A percentile compares a stretch with the other conserved stretches of the same genome.
phyloP scores from a whole-genome alignment of 768 basidiomycete species.

The Amanita fuliginea region DNA sequence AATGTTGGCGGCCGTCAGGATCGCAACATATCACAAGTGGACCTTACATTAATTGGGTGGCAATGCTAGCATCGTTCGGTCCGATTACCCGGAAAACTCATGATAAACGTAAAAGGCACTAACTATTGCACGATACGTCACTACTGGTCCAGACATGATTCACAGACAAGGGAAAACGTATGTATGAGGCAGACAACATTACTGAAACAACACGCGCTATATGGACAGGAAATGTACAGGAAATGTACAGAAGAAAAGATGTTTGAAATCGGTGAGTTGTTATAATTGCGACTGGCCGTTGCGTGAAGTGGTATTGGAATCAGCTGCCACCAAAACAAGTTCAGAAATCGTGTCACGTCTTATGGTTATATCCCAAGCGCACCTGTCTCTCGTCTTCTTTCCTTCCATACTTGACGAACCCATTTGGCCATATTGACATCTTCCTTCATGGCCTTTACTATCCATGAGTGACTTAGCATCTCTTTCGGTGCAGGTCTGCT shows the following conservation, averaged over 20 bases:
- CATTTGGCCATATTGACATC: conserved; percentile 86
- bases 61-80: background rate
- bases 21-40: too few species aligned
- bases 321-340: background rate
- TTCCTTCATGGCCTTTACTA: conserved; percentile 61
- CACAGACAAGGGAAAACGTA: background rate
- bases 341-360: background rate
- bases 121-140: background rate
- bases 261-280: background rate
- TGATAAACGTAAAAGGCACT: background rate
- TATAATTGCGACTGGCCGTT: background rate
- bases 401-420: conserved; percentile 74
- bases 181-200: background rate
- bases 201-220: conserved; percentile 4
- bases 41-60: background rate
- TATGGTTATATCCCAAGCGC: conserved; percentile 6
- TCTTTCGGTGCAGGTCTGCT: conserved; percentile 74
- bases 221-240: background rate
- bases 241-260: background rate
- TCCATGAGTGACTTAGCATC: conserved; percentile 80
- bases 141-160: background rate
- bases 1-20: background rate
- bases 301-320: background rate
- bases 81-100: background rate
- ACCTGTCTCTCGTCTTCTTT: conserved; percentile 35